A percentile compares a stretch with the other conserved stretches of the same genome.
These are phyloP conservation scores for Pythium apleroticum DNA, from an alignment of 352 stramenopile genomes.

Conservation along the genomic window DNA sequence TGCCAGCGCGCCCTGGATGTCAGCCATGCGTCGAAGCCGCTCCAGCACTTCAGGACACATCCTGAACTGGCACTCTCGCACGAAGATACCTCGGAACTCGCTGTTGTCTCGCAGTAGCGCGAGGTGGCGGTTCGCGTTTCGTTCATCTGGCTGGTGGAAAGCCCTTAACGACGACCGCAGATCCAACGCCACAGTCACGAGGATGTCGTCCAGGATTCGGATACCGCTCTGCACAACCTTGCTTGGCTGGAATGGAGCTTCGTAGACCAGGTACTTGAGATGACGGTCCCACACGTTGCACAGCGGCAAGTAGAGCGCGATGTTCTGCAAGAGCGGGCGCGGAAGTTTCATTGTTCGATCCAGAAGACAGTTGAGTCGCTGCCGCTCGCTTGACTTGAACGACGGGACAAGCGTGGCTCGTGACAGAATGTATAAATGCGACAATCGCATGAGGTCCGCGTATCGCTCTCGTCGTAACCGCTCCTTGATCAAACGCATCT, in stretches of 20 bases:
- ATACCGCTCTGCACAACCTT: constrained; percentile 81
- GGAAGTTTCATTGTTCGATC: constrained; percentile 70
- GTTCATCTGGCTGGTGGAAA: constrained; percentile 39
- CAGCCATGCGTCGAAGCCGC: constrained; percentile 68
- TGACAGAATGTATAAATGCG: constrained; percentile 61
- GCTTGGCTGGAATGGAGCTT: constrained; percentile 67
- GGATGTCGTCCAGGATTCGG: constrained; percentile 80
- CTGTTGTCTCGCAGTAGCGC: constrained; percentile 66
- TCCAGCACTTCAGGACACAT: constrained; percentile 57
- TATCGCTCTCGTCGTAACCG: constrained; percentile 67
- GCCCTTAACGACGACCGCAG: constrained; percentile 49
- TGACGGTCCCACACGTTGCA: constrained; percentile 80
- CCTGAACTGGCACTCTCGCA: constrained; percentile 40
- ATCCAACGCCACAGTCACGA: constrained; percentile 72
- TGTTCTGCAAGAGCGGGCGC: constrained; percentile 79
- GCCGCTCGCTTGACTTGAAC: constrained; percentile 47
- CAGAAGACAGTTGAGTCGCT: constrained; percentile 51
- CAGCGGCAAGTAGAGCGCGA: constrained; percentile 71
- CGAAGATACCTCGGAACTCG: constrained; percentile 65
- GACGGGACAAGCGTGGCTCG: constrained; percentile 44
- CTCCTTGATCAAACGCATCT: constrained; percentile 79
- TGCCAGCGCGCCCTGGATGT: constrained; percentile 74
- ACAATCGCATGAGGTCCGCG: constrained; percentile 71
- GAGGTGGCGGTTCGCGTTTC: constrained; percentile 62
- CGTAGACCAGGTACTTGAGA: constrained; percentile 76